Base-by-base conservation (phyloP, 176 grass and related monocot species). In the Lolium perenne region DNA sequence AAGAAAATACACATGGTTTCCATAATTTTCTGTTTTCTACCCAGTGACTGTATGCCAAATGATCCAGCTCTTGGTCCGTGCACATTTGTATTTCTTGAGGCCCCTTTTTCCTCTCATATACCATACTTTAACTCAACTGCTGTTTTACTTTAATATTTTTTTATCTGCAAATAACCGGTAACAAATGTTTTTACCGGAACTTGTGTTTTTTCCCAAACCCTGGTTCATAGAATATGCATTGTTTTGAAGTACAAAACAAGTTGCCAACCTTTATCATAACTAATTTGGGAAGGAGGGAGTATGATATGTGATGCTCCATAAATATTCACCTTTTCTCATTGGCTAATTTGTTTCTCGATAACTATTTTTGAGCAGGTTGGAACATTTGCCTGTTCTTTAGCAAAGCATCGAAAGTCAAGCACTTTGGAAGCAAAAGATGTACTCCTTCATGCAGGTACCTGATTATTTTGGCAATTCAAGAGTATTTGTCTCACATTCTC, bases 361-460 rank as follows among this genome's bases (percentile, higher is more conserved):
- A 41, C 54, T 84, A 71, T 91, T 87, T 64, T 87, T 85, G 72
- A 90, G 55, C 92, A 99, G 94, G 56, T 96, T 6, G 82, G 90
- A 47, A 91, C 90, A n/a, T 99, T 94, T 90, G 90, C 94, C 83
- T 96, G 97, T 88, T 90, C 94, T 77, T 94, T 99, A 86, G 94
- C 94, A 84, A 99, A 99, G 74, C 97, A 99, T 89, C 90, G 97
- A 92, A 99, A 96, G 77, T 94, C 94, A 59, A 76, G 51, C 67
- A 94, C 87, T 61, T 82, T 99, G 81, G 97, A 99, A 91, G 88
- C 94, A 84, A 96, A 94, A 91, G 94, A 96, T 86, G 87, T 99
- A 87, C 94, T 94, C 35, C 94, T 99, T 32, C 90, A 99, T 99
- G 97, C 88, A 83, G 97, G 97, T 99, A 92, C 38, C 15, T 56